Percentiles rank a stretch among this genome's conserved stretches.
phyloP scores from a whole-genome alignment of 2,329 filamentous ascomycete genomes.

The Fusarium xyrophilum region DNA sequence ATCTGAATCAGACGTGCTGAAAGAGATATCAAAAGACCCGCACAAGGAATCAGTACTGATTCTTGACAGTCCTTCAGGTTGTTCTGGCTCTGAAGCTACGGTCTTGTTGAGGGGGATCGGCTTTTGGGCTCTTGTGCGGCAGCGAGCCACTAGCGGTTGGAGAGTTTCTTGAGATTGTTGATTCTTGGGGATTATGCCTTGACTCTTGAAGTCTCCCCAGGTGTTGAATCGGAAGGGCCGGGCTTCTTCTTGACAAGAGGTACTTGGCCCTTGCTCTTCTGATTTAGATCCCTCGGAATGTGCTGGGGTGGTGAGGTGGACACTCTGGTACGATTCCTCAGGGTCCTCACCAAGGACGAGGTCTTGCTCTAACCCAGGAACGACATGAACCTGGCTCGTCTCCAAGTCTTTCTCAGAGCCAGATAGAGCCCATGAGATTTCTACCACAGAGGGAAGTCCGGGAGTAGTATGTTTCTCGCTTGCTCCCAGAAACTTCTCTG shows the following conservation, averaged over 20 bases:
- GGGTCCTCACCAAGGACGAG: slow-evolving; percentile 9
- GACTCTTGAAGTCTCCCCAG: not conserved
- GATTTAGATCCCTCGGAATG: not conserved
- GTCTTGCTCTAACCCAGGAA: slow-evolving; percentile 12
- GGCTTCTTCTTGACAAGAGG: not conserved
- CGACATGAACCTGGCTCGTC: slow-evolving; percentile 7
- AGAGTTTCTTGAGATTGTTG: slow-evolving; percentile 2
- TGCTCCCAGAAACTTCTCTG: not conserved
- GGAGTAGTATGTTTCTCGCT: not conserved
- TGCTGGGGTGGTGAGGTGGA: not conserved
- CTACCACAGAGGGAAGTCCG: not conserved
- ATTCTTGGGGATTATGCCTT: slow-evolving; percentile 2
- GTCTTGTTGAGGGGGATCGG: too few relatives aligned
- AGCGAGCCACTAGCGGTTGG: not conserved
- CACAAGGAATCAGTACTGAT: not conserved
- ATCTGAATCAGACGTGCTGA: not conserved
- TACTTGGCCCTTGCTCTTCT: not conserved
- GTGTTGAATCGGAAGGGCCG: not conserved
- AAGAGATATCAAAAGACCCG: not conserved
- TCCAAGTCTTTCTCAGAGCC: slow-evolving; percentile 1
- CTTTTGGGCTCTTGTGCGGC: not conserved
- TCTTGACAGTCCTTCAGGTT: not conserved
- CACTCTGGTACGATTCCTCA: slow-evolving; percentile 1
- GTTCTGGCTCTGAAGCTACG: not conserved
- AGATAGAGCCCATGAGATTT: slow-evolving; percentile 1